phyloP scores from a whole-genome alignment of 2,329 filamentous ascomycete species.

The Rutstroemia sp. region DNA sequence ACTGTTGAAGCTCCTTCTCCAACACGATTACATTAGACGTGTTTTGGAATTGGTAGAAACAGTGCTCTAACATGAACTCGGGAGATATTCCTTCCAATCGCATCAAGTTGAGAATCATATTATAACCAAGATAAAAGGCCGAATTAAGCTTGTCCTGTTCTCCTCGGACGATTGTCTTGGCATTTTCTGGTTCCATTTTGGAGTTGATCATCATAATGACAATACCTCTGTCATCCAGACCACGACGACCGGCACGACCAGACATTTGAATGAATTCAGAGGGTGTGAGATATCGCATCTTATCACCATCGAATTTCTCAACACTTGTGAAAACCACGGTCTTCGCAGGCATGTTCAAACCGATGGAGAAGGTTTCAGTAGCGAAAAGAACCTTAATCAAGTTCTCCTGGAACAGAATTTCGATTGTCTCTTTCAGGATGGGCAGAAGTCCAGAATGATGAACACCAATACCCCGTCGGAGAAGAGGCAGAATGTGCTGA shows the following conservation, averaged over 20 bases:
- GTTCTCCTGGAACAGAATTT: slow-evolving; percentile 97
- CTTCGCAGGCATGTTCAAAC: slow-evolving; percentile 97
- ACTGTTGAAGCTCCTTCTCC: slow-evolving; percentile 72
- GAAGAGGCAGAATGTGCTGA: slow-evolving; percentile 75
- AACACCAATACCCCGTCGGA: slow-evolving; percentile 89
- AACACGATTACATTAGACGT: slow-evolving; percentile 76
- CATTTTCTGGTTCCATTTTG: slow-evolving; percentile 89
- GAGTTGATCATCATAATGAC: slow-evolving; percentile 99
- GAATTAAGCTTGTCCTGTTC: slow-evolving; percentile 97
- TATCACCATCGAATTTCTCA: slow-evolving; percentile 84
- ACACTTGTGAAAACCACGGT: slow-evolving; percentile 98
- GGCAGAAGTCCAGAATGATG: slow-evolving; percentile 94
- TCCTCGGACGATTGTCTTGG: slow-evolving; percentile 90
- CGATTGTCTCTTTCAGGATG: slow-evolving; percentile 96
- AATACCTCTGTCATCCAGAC: slow-evolving; percentile 93
- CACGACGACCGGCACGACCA: slow-evolving; percentile 90
- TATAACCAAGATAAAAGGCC: slow-evolving; percentile 95
- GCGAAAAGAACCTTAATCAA: slow-evolving; percentile 97
- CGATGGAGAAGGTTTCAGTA: slow-evolving; percentile 97
- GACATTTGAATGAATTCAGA: slow-evolving; percentile 99
- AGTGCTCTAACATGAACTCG: slow-evolving; percentile 97
- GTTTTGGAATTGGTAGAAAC: slow-evolving; percentile 98
- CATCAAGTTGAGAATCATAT: slow-evolving; percentile 96
- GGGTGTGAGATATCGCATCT: slow-evolving; percentile 76
- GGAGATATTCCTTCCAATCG: slow-evolving; percentile 98